Percentiles rank a stretch among this genome's conserved stretches.
Conservation (phyloP, 2,329 filamentous ascomycete species). For the Trichoderma sp. region DNA sequence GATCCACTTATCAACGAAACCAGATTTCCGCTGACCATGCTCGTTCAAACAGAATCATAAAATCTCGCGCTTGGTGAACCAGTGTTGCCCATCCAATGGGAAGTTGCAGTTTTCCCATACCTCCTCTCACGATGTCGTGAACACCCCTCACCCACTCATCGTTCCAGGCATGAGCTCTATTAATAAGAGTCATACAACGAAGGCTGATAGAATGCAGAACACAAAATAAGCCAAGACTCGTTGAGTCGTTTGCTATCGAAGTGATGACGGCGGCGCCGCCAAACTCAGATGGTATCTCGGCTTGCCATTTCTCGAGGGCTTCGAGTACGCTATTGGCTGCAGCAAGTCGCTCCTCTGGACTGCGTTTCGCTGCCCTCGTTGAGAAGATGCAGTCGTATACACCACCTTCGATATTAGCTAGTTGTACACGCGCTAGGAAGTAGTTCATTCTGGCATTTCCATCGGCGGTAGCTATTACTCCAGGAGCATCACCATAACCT, state of each 20-base stretch:
- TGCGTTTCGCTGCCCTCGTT: neutral
- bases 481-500: neutral
- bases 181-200: neutral
- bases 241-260: neutral
- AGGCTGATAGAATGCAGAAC: neutral
- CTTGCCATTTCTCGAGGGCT: neutral
- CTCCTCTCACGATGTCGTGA: neutral
- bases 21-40: neutral
- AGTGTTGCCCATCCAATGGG: neutral
- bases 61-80: neutral
- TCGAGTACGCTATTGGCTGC: neutral
- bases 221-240: neutral
- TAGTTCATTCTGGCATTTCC: neutral
- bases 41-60: neutral
- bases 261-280: neutral
- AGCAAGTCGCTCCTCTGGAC: neutral
- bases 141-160: neutral
- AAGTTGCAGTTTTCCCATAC: neutral
- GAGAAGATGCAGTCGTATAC: neutral
- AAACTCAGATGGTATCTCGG: neutral
- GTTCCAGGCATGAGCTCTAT: neutral
- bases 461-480: neutral
- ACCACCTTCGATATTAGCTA: neutral
- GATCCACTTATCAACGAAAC: neutral
- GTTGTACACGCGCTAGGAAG: neutral